Evolutionary conservation across 768 basidiomycete genomes (phyloP).

Genomic region (Porpolomopsis calyptriformis): DNA sequence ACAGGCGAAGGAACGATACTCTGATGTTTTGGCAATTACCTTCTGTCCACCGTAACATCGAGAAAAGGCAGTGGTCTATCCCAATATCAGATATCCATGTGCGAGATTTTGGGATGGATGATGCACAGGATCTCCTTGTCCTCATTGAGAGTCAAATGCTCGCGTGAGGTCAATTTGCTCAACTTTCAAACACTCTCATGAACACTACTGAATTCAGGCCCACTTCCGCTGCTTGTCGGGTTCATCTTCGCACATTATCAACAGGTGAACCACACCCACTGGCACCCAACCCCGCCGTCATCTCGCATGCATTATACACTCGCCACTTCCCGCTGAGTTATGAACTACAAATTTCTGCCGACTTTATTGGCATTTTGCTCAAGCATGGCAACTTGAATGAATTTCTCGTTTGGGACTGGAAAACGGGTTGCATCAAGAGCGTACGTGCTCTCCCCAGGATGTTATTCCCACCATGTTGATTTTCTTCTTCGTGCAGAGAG

Average conservation of each 20-base stretch:
- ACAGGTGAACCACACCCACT: conserved; percentile 1
- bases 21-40: conserved; percentile 3
- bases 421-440: not conserved
- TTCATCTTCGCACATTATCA: conserved; percentile 2
- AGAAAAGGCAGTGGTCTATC: not conserved
- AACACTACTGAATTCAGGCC: not conserved
- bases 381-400: not conserved
- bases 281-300: not conserved
- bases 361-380: conserved; percentile 1
- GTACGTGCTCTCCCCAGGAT: not conserved
- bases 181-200: not conserved
- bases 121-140: not conserved
- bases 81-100: not conserved
- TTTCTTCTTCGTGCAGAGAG: not conserved
- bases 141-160: not conserved
- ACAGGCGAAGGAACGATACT: not conserved
- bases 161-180: not conserved
- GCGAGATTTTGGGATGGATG: conserved; percentile 6
- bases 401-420: conserved; percentile 4
- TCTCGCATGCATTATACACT: not conserved
- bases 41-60: conserved; percentile 1
- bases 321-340: not conserved
- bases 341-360: not conserved
- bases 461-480: not conserved
- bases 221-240: not conserved